phyloP scores from a whole-genome alignment of 805 yeast genomes.

The Pichia phayaonensis region DNA sequence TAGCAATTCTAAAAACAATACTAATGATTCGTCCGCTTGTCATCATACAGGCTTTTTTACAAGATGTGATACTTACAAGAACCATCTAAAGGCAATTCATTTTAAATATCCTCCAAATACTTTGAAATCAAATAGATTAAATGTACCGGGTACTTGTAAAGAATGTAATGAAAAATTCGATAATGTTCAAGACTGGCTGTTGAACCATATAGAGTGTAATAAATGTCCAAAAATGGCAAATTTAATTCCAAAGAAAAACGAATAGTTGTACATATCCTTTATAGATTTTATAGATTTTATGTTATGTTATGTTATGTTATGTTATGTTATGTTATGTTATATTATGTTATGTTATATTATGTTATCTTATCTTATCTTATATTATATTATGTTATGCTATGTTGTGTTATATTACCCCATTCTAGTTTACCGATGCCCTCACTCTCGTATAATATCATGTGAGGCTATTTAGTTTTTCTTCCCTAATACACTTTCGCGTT shows the following conservation, averaged over 20 bases:
- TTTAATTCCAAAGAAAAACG: constrained; percentile 1
- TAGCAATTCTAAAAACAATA: neutral
- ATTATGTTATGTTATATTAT: neutral
- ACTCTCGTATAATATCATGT: no score
- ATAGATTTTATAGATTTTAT: neutral
- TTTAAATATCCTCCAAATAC: constrained; percentile 86
- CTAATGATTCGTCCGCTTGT: constrained; percentile 34
- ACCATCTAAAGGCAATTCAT: constrained; percentile 84
- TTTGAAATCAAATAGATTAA: constrained; percentile 62
- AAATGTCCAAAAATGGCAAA: constrained; percentile 28
- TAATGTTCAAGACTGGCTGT: constrained; percentile 75
- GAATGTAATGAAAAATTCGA: constrained; percentile 62
- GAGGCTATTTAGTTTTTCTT: no score
- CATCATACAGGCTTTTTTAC: constrained; percentile 82
- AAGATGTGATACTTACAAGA: constrained; percentile 86
- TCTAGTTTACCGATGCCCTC: no score
- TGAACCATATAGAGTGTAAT: constrained; percentile 56
- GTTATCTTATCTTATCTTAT: neutral
- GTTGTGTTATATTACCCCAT: neutral
- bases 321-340: neutral
- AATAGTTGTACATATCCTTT: neutral
- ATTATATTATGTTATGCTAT: neutral
- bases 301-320: neutral
- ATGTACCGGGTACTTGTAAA: constrained; percentile 67
- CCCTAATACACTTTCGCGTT: no score